Conservation (phyloP, 163 green algal species). For the Scenedesmus sp. region DNA sequence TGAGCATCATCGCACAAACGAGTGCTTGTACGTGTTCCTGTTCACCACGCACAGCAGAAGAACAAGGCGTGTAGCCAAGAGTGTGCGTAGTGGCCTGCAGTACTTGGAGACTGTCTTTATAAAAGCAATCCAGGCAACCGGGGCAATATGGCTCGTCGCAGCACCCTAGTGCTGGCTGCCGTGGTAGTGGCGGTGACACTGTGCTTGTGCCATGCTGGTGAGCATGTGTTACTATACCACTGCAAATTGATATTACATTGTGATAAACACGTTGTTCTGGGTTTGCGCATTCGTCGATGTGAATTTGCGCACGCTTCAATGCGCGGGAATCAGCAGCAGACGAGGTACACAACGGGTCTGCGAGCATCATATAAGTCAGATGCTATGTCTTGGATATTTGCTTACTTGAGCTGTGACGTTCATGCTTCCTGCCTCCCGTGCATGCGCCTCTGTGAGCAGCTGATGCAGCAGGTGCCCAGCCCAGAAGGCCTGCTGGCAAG, state of each 20-base stretch:
- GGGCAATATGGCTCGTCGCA: background rate
- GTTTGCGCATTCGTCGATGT: too few species aligned
- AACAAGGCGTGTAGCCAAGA: background rate
- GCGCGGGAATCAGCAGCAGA: background rate
- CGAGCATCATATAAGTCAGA: background rate
- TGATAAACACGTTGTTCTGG: background rate
- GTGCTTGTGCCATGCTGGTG: background rate
- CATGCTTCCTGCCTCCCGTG: background rate
- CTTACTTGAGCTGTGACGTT: background rate
- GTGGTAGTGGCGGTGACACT: constrained; percentile 4
- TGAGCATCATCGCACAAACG: too few species aligned
- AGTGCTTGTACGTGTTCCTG: too few species aligned
- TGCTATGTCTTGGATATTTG: too few species aligned
- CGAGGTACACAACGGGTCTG: background rate
- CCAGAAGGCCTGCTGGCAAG: background rate
- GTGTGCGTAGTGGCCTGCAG: too few species aligned
- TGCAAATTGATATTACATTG: too few species aligned
- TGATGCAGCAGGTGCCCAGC: background rate
- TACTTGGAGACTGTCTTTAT: too few species aligned
- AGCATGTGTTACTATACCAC: background rate
- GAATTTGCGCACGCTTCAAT: background rate
- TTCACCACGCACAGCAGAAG: background rate
- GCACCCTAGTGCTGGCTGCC: background rate
- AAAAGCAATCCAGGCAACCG: background rate
- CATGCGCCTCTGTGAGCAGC: background rate